Base-by-base conservation (phyloP, 2,329 filamentous ascomycete species). In the Cercospora zeina region DNA sequence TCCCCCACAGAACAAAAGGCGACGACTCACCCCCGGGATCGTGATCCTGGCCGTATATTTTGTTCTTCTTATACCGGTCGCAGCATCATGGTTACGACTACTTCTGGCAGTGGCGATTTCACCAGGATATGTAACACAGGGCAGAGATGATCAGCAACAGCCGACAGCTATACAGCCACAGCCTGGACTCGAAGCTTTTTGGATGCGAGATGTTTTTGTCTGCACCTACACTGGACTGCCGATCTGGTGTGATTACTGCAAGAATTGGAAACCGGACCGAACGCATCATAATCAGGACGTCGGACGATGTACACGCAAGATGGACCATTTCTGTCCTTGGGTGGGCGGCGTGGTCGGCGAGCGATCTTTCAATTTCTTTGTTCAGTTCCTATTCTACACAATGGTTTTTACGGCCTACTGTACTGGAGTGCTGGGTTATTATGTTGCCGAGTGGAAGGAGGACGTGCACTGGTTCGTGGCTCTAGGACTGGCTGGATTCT, bases 251-350 rank as follows among this genome's bases (percentile, higher is more conserved):
- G 87, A 87, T 3, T 84, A 85, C 57, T 99, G 93, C 74, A 85
- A 85, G 60, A 90, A 89, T 67, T 96, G 90, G 86, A 97, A 97
- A 75, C 87, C 89, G 0, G 93, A 97, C 71, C 84, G 93, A 3
- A 85, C 89, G 2, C 92, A 96, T 73, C 93, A 97, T 76, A 96
- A 89, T 71, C 87, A 87, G 57, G 90, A 96, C 72, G 80, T 95
- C 11, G 86, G 86, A 54, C 83, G 91, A 47, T 97, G 93, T 72
- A 89, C 96, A 21, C 80, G 84, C 42, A 95, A 95, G 71, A 95
- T 97, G 89, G 93, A 97, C 66, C 93, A 97, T 73, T 95, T 93
- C 71, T 99, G 95, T 72, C 95, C 93, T 0, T 97, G 87, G 86
- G 93, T 96, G n/a, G 93, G 93, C 3, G 95, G 93, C 21, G 90